Evolutionary conservation across 2,329 filamentous ascomycete genomes (phyloP), one percentile per base, ranked within the genome.

Genomic region (Aureobasidium namibiae): DNA sequence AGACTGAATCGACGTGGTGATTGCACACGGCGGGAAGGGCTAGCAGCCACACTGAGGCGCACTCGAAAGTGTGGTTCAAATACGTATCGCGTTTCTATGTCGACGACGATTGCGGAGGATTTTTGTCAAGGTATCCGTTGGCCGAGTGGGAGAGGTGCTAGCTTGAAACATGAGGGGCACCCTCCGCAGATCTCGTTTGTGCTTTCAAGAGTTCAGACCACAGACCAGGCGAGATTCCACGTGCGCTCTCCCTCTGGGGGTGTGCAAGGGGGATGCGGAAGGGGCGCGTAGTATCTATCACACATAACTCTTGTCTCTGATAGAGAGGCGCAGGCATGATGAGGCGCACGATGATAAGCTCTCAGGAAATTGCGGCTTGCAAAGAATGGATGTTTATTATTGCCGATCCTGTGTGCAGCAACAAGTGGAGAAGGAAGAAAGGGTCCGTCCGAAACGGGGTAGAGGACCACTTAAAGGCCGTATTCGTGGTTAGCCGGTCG

Each of bases 341-440:
- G 50, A 41, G 24, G 26, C n/a, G 23, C 48, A 52, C 48, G 33
- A 31, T 11, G 36, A 23, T 4, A 13, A 16, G 31, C 29, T 16
- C 26, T 16, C 29, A 45, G 11, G 52, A 56, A 24, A 56, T 56
- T 56, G 39, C 52, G 39, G 16, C 16, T 26, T 18, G 52, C 39
- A 36, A 56, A 56, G 52, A 56, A 56, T 56, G 50, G 39, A 34
- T 42, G 39, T 56, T 56, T 34, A 29, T 45, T 45, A 26, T 56
- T 44, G 52, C 39, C 39, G 52, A 56, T 56, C 52, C 26, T 21
- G 29, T 41, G 39, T 45, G 52, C 52, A 56, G 38, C 26, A 45
- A 56, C 50, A 54, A 54, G 52, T 56, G 52, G 52, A 56, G 52
- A 56, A 33, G 52, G 14, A 44, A 44, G 31, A n/a, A 56, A 52